phyloP scores from a whole-genome alignment of 371 early-diverging fungal species.

The Nematocida sp. region DNA sequence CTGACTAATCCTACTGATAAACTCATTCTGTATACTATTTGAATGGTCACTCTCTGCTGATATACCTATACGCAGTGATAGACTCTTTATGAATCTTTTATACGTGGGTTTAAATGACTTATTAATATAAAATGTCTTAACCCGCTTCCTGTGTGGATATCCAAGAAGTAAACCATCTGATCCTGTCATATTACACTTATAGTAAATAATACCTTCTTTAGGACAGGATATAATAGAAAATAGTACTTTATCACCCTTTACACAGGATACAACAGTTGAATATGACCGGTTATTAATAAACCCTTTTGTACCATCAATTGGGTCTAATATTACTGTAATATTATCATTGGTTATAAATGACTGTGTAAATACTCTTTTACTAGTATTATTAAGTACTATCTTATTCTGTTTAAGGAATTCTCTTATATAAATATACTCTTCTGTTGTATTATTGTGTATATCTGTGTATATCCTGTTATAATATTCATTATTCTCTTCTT shows the following conservation, averaged over 20 bases:
- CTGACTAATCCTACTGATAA: not conserved
- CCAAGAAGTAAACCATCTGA: not conserved
- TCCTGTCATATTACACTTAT: constrained; percentile 6
- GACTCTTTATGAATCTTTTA: not conserved
- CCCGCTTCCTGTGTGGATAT: constrained; percentile 22
- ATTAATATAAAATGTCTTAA: not conserved
- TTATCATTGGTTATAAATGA: not conserved
- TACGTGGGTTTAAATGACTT: not conserved
- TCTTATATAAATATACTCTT: not conserved
- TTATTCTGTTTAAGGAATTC: constrained; percentile 1
- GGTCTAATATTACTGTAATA: constrained; percentile 30
- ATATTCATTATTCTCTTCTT: constrained; percentile 33
- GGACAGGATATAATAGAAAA: constrained; percentile 49
- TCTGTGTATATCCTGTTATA: constrained; percentile 1
- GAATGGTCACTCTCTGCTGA: constrained; percentile 42
- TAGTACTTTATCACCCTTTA: not conserved
- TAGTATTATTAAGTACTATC: not conserved
- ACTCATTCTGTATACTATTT: not conserved
- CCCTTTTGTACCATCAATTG: constrained; percentile 49
- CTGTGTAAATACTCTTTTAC: not conserved
- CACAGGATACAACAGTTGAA: constrained; percentile 31
- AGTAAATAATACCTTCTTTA: constrained; percentile 7
- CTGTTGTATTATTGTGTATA: not conserved
- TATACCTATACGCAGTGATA: not conserved
- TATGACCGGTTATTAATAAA: constrained; percentile 23